These are phyloP conservation scores for Coprinellus micaceus DNA, from an alignment of 768 basidiomycete species.

Conservation along the genomic window DNA sequence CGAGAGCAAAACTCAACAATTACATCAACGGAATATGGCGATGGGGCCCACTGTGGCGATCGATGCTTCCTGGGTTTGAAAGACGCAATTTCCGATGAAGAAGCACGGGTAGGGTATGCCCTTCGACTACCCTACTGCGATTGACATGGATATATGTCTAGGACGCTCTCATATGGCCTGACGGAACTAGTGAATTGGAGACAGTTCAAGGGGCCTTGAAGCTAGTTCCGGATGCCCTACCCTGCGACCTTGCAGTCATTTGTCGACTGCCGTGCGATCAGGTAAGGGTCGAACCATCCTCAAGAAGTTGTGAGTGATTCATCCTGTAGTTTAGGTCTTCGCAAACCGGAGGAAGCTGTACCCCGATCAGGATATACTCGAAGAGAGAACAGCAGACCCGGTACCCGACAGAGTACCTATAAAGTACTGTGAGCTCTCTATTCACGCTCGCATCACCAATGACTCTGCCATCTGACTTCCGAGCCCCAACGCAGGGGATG, in stretches of 20 bases:
- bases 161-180: slow-evolving; percentile 33
- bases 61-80: background rate
- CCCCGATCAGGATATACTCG: slow-evolving; percentile 8
- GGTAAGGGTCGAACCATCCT: slow-evolving; percentile 28
- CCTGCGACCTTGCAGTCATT: slow-evolving; percentile 55
- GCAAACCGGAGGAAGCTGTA: slow-evolving; percentile 21
- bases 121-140: slow-evolving; percentile 1
- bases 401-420: background rate
- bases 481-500: too few species aligned
- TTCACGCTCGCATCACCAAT: background rate
- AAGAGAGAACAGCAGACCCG: background rate
- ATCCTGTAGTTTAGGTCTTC: slow-evolving; percentile 20
- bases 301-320: background rate
- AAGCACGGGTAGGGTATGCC: background rate
- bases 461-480: too few species aligned
- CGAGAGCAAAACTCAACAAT: background rate
- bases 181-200: slow-evolving; percentile 30
- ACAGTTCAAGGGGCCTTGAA: slow-evolving; percentile 37
- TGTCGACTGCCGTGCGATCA: slow-evolving; percentile 59
- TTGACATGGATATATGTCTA: background rate
- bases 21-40: background rate
- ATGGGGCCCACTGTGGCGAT: background rate
- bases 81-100: background rate
- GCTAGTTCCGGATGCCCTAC: slow-evolving; percentile 39
- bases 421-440: background rate